A percentile compares a stretch with the other conserved stretches of the same genome.
Conservation (phyloP, 352 stramenopile species). For the Globisporangium mamillatum region DNA sequence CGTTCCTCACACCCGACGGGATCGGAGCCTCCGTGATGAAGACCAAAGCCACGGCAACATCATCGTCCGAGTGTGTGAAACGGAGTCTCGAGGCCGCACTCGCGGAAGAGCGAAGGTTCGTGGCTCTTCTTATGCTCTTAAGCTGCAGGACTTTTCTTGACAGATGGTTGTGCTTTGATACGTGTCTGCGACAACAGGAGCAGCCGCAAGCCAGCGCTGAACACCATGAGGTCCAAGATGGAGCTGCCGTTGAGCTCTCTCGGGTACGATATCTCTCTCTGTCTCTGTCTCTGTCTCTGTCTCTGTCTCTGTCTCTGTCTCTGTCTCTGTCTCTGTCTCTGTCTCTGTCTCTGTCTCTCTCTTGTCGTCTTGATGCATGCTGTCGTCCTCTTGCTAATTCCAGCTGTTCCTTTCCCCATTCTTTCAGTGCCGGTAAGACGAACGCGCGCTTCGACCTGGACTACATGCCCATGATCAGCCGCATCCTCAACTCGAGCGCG, state of each 20-base stretch:
- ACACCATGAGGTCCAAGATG: conserved; percentile 36
- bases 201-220: conserved; percentile 11
- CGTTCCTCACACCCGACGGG: conserved; percentile 19
- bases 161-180: neutral
- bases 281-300: conserved; percentile 1
- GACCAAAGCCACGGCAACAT: conserved; percentile 2
- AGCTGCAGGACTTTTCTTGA: neutral
- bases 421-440: conserved; percentile 27
- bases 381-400: too few species aligned
- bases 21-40: conserved; percentile 28
- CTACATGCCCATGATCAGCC: conserved; percentile 70
- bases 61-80: conserved; percentile 22
- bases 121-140: neutral
- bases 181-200: conserved; percentile 4
- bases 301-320: too few species aligned
- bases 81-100: conserved; percentile 32
- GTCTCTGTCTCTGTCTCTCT: conserved; percentile 6
- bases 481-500: conserved; percentile 42
- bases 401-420: neutral
- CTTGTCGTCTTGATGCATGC: neutral
- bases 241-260: conserved; percentile 39
- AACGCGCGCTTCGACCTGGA: conserved; percentile 51
- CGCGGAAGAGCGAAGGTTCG: conserved; percentile 15
- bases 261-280: conserved; percentile 28
- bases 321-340: too few species aligned